phyloP scores from a whole-genome alignment of 1,284 basidiomycete species.

The Ustilago bromivora region DNA sequence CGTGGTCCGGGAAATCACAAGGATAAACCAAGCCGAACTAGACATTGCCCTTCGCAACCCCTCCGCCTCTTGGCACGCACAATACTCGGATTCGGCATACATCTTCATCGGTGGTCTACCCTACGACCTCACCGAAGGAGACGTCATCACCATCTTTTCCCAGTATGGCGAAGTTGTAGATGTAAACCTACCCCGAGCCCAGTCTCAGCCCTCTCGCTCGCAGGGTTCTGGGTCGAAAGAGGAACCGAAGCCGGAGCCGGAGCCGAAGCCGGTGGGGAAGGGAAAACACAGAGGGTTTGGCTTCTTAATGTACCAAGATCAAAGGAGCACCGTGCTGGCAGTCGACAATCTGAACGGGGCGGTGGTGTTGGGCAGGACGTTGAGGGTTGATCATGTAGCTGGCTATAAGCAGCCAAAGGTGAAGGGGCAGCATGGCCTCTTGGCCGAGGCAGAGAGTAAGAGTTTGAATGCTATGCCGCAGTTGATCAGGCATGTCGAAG shows the following conservation, averaged over 20 bases:
- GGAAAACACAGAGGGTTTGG: constrained; percentile 80
- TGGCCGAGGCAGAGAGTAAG: constrained; percentile 79
- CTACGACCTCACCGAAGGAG: constrained; percentile 85
- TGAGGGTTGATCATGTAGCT: constrained; percentile 91
- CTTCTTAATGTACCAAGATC: constrained; percentile 99
- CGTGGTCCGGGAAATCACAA: constrained; percentile 85
- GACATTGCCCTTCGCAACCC: constrained; percentile 79
- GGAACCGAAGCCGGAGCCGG: constrained; percentile 2
- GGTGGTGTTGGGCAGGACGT: constrained; percentile 83
- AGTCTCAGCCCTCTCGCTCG: background rate
- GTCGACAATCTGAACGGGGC: constrained; percentile 99
- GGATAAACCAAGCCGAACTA: constrained; percentile 93
- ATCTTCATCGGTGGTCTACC: constrained; percentile 80
- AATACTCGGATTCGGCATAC: constrained; percentile 97
- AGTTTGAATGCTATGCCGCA: constrained; percentile 60
- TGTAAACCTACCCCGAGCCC: constrained; percentile 80
- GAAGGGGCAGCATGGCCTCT: constrained; percentile 83
- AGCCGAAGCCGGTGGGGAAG: constrained; percentile 9
- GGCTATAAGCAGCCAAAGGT: constrained; percentile 87
- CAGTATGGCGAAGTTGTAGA: constrained; percentile 98
- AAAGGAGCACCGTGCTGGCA: constrained; percentile 92
- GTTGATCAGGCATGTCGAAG: background rate
- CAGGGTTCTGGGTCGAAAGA: background rate
- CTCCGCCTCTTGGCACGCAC: constrained; percentile 91
- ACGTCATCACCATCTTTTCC: constrained; percentile 96